Evolutionary conservation across 2,329 filamentous ascomycete genomes (phyloP), one percentile per base, ranked within the genome.

Genomic region (Cryphonectria naterciae): DNA sequence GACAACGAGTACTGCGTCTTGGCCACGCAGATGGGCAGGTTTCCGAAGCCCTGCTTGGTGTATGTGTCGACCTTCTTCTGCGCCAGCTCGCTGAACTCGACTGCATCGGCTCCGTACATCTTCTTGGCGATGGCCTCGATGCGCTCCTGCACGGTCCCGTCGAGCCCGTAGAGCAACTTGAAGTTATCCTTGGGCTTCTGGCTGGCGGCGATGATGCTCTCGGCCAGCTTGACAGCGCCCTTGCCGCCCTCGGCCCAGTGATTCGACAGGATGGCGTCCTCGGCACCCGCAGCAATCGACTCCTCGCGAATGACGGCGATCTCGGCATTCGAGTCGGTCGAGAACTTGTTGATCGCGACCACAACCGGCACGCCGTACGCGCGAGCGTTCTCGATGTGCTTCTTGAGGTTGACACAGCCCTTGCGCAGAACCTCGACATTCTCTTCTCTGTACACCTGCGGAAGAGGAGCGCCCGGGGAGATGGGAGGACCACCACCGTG

Each of bases 1-100:
- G 92, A 96, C 65, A 99, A 87, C 46, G 93, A 97, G 85, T 99
- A 99, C 82, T 99, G 96, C 19, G 96, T 99, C 90, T 99, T 99
- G 73, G 96, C 96, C 75, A 98, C 89, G 81, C 96, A 99, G 78
- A 98, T 97, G 49, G 96, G 96, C 74, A 99, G 85, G 81, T 97
- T 94, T 32, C 92, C 92, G 77, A 95, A 97, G 62, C 96, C 96
- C 82, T 98, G 96, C 79, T 90, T 89, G 43, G 93, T 95, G 83
- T 98, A 99, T 10, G 91, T 95, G 79, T 98, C 95, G 74, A 98
- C 92, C 89, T 99, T 98, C 85, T 94, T 93, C 85, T 97, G 94
- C 0, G 96, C 96, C 67, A 96, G 87, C 80, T 97, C 94, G 79
- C 93, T 97, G 83, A 99, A 96, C 83, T 97, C 93, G 73, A 98